phyloP scores from a whole-genome alignment of 805 yeast genomes.

The Naumovozyma dairenensis region DNA sequence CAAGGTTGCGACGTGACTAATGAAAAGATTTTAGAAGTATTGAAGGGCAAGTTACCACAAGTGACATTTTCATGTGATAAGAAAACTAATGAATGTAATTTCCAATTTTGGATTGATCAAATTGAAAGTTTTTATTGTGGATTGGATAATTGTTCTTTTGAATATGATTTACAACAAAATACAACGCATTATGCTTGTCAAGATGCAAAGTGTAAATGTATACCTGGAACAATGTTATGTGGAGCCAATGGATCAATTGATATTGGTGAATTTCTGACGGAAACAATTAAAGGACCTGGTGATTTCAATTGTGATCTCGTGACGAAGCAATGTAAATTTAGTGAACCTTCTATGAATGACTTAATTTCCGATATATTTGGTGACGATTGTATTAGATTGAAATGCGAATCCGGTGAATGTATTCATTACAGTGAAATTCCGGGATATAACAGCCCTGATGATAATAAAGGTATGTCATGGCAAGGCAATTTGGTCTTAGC shows the following conservation, averaged over 20 bases:
- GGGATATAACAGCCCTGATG: constrained; percentile 62
- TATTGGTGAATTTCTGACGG: constrained; percentile 82
- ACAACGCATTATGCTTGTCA: constrained; percentile 71
- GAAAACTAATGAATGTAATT: constrained; percentile 57
- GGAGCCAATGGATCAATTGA: constrained; percentile 93
- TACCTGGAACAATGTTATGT: constrained; percentile 88
- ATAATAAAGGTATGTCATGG: constrained; percentile 24
- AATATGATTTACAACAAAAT: constrained; percentile 52
- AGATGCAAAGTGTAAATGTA: constrained; percentile 72
- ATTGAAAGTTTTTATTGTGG: constrained; percentile 87
- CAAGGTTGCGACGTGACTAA: constrained; percentile 95
- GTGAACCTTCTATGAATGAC: constrained; percentile 95
- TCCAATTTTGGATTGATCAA: constrained; percentile 94
- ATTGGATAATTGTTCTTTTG: constrained; percentile 59
- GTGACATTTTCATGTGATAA: constrained; percentile 84
- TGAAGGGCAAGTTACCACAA: constrained; percentile 77
- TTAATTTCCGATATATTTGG: constrained; percentile 86
- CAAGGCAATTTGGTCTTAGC: constrained; percentile 38
- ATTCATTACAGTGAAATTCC: constrained; percentile 87
- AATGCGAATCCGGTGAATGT: constrained; percentile 85
- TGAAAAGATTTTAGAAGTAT: constrained; percentile 68
- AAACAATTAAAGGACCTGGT: constrained; percentile 89
- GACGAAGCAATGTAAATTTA: constrained; percentile 58
- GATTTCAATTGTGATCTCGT: constrained; percentile 71
- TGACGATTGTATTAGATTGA: constrained; percentile 77